Conservation (phyloP, 345 rosid genomes). For the Acer yangbiense region DNA sequence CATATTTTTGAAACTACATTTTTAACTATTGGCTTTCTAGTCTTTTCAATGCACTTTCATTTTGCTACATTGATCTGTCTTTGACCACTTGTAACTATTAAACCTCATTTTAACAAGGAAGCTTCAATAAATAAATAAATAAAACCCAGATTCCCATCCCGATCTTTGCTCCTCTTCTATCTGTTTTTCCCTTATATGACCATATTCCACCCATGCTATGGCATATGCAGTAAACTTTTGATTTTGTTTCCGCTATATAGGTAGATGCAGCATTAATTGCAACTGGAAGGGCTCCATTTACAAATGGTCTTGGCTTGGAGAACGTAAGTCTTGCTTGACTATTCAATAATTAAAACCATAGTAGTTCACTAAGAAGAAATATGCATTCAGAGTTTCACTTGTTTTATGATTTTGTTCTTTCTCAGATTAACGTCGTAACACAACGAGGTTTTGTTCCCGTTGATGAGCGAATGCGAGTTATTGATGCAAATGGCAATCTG, state of each 20-base stretch:
- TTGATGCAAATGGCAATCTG: slow-evolving; percentile 80
- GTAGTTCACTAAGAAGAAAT: slow-evolving; percentile 2
- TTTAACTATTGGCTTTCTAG: neutral
- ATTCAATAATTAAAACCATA: neutral
- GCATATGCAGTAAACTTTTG: slow-evolving; percentile 2
- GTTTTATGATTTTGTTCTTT: neutral
- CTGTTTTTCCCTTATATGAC: neutral
- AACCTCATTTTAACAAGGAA: neutral
- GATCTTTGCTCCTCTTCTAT: slow-evolving; percentile 5
- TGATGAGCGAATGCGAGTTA: slow-evolving; percentile 84
- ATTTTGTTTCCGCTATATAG: slow-evolving; percentile 42
- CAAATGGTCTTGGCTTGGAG: slow-evolving; percentile 95
- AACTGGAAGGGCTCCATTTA: slow-evolving; percentile 99
- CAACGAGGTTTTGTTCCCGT: slow-evolving; percentile 94
- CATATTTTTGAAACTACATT: neutral
- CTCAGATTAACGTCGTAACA: slow-evolving; percentile 83
- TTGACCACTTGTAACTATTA: neutral
- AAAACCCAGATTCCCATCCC: neutral
- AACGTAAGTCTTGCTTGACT: slow-evolving; percentile 50
- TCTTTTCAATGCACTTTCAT: neutral
- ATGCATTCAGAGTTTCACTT: slow-evolving; percentile 4
- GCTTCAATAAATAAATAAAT: neutral
- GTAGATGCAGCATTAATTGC: slow-evolving; percentile 98
- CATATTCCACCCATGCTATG: neutral
- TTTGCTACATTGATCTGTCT: neutral